These are phyloP conservation scores for Talaromyces sp. DNA, from an alignment of 2,329 filamentous ascomycete species.

Conservation along the genomic window DNA sequence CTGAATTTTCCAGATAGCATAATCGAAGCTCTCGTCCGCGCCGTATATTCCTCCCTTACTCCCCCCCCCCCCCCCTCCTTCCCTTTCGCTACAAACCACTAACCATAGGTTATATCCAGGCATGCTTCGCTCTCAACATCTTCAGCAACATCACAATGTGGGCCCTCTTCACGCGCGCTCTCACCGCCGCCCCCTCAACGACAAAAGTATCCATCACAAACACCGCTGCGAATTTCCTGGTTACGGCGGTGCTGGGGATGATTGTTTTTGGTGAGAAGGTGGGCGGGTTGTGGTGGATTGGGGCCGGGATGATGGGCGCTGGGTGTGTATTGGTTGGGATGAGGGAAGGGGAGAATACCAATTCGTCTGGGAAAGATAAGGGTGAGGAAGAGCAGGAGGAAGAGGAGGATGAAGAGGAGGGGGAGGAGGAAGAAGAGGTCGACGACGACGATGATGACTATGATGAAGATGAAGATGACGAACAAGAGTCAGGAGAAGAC, in stretches of 20 bases:
- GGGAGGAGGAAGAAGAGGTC: slow-evolving; percentile 4
- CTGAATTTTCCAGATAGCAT: slow-evolving; percentile 39
- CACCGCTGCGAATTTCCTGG: slow-evolving; percentile 58
- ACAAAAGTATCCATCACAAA: slow-evolving; percentile 61
- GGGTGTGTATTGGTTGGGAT: slow-evolving; percentile 60
- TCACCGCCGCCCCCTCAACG: slow-evolving; percentile 56
- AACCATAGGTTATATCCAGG: slow-evolving; percentile 25
- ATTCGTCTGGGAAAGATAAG: slow-evolving; percentile 6
- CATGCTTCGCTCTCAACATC: slow-evolving; percentile 58
- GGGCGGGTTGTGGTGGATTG: slow-evolving; percentile 56
- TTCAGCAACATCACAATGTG: slow-evolving; percentile 61
- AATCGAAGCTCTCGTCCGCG: slow-evolving; percentile 48
- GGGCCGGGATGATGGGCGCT: slow-evolving; percentile 53
- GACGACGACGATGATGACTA: neutral
- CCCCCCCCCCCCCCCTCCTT: neutral
- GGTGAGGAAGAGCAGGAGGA: slow-evolving; percentile 8
- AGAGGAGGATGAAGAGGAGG: slow-evolving; percentile 1
- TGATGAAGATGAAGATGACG: neutral
- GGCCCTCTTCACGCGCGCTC: slow-evolving; percentile 58
- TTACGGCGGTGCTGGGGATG: slow-evolving; percentile 55
- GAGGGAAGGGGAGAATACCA: slow-evolving; percentile 43
- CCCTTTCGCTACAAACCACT: too few relatives aligned
- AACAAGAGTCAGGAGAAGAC: neutral
- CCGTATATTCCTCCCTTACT: slow-evolving; percentile 32
- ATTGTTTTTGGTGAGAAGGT: slow-evolving; percentile 54